Percentiles rank a stretch among this genome's conserved stretches.
These are phyloP conservation scores for Nannizzia gypsea DNA, from an alignment of 2,329 filamentous ascomycete species.

Conservation along the genomic window DNA sequence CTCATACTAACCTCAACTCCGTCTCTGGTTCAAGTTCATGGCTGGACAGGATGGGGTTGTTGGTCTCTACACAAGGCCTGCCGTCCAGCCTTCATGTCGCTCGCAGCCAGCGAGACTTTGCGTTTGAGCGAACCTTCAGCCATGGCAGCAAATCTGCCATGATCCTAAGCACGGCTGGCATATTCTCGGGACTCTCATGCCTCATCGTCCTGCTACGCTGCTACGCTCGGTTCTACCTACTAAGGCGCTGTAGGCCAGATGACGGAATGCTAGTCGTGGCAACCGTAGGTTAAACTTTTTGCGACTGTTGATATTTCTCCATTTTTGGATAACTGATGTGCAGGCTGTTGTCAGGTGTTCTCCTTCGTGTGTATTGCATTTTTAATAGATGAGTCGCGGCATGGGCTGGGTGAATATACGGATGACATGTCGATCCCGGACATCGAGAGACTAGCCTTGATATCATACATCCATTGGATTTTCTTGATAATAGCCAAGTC, in stretches of 20 bases:
- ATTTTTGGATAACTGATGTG: not conserved
- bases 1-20: not conserved
- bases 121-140: conserved; percentile 2
- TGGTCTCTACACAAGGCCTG: not conserved
- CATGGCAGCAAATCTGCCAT: conserved; percentile 8
- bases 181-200: conserved; percentile 12
- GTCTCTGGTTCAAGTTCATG: not conserved
- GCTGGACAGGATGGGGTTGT: not conserved
- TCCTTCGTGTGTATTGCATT: conserved; percentile 25
- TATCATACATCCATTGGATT: conserved; percentile 38
- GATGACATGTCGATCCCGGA: conserved; percentile 26
- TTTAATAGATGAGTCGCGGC: conserved; percentile 34
- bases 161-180: conserved; percentile 11
- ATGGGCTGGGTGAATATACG: conserved; percentile 39
- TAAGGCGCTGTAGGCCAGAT: conserved; percentile 10
- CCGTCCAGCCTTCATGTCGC: not conserved
- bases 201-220: conserved; percentile 11
- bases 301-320: not conserved
- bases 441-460: conserved; percentile 28
- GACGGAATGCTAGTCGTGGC: conserved; percentile 12
- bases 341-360: conserved; percentile 14
- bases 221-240: conserved; percentile 10
- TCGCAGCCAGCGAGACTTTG: not conserved
- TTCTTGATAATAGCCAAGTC: conserved; percentile 36
- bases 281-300: conserved; percentile 7